phyloP scores from a whole-genome alignment of 1,284 basidiomycete genomes.

The Calocybe gambosa region DNA sequence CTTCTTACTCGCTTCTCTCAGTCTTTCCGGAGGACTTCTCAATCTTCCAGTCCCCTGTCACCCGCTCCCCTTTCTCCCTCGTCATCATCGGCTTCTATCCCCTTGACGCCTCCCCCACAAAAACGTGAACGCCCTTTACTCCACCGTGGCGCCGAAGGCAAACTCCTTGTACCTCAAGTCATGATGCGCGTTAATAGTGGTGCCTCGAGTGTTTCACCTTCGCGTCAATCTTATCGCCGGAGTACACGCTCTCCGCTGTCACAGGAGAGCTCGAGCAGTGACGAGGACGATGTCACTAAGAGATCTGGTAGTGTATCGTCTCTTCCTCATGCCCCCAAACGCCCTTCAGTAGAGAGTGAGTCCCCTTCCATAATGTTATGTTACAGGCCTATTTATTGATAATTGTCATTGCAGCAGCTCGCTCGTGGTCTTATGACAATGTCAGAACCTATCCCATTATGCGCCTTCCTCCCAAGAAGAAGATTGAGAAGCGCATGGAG shows the following conservation, averaged over 20 bases:
- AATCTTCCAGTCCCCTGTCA: conserved; percentile 32
- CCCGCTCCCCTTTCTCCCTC: conserved; percentile 18
- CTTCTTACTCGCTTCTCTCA: conserved; percentile 49
- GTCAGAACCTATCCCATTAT: conserved; percentile 60
- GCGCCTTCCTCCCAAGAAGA: conserved; percentile 44
- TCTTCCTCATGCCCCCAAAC: conserved; percentile 15
- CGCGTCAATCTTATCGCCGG: conserved; percentile 22
- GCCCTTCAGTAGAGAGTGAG: conserved; percentile 36
- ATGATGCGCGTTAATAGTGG: conserved; percentile 43
- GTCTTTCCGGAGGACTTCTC: conserved; percentile 47
- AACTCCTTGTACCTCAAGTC: conserved; percentile 60
- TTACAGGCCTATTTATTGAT: not conserved
- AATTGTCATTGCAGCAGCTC: conserved; percentile 29
- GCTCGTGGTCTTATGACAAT: conserved; percentile 68
- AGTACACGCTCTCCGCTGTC: conserved; percentile 36
- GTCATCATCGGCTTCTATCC: conserved; percentile 24
- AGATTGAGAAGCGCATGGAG: conserved; percentile 44
- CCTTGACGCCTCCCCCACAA: conserved; percentile 23
- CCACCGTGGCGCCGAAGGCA: conserved; percentile 52
- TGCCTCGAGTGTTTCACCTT: conserved; percentile 32
- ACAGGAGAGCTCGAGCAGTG: conserved; percentile 22
- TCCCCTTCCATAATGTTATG: not conserved
- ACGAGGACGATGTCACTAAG: conserved; percentile 20
- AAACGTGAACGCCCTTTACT: conserved; percentile 48
- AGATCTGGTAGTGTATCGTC: conserved; percentile 16